phyloP scores from a whole-genome alignment of 2,329 filamentous ascomycete species.

The Fonsecaea nubica region DNA sequence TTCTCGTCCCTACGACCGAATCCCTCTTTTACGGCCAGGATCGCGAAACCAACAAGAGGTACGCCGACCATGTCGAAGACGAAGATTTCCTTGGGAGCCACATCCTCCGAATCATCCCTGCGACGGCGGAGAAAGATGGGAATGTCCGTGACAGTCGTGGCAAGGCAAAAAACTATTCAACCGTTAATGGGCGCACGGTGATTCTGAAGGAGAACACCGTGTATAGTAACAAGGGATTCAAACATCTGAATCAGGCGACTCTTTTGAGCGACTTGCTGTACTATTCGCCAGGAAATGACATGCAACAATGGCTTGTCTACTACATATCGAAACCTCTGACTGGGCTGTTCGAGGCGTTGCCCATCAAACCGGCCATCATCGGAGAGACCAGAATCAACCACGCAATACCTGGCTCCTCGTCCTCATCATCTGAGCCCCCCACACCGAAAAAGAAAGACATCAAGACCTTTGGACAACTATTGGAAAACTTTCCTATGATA shows the following conservation, averaged over 20 bases:
- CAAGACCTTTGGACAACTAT: constrained; percentile 84
- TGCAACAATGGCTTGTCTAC: constrained; percentile 94
- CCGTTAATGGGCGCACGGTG: constrained; percentile 88
- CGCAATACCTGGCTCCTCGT: constrained; percentile 29
- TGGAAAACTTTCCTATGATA: constrained; percentile 93
- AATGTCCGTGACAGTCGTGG: constrained; percentile 84
- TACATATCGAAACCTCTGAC: constrained; percentile 90
- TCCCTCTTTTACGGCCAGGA: constrained; percentile 87
- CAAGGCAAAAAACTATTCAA: constrained; percentile 93
- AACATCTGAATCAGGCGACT: constrained; percentile 85
- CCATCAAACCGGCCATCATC: constrained; percentile 44
- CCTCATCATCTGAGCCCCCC: constrained; percentile 44
- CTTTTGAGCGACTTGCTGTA: constrained; percentile 83
- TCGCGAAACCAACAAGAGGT: constrained; percentile 77
- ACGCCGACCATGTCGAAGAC: constrained; percentile 80
- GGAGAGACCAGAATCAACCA: constrained; percentile 38
- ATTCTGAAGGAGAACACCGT: constrained; percentile 92
- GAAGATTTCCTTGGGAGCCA: constrained; percentile 98
- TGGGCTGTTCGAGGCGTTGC: constrained; percentile 76
- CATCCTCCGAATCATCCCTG: constrained; percentile 81
- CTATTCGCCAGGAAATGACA: constrained; percentile 87
- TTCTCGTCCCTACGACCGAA: constrained; percentile 93
- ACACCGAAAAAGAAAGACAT: constrained; percentile 83
- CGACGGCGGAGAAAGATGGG: constrained; percentile 60
- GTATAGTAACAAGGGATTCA: constrained; percentile 98